These are phyloP conservation scores for Golubevia pallescens DNA, from an alignment of 1,284 basidiomycete genomes.

Conservation along the genomic window DNA sequence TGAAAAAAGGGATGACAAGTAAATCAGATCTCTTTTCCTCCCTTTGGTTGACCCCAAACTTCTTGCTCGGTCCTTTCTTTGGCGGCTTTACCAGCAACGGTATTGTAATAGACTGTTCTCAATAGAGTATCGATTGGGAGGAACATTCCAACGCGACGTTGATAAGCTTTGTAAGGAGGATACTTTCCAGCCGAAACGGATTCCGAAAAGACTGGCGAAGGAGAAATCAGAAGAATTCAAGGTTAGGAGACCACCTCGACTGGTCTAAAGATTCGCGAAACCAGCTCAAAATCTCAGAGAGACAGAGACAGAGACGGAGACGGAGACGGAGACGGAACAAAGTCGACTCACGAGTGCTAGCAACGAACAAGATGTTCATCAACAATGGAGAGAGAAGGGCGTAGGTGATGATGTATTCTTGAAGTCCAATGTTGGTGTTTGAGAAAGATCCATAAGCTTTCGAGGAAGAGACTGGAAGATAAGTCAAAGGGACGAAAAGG, in stretches of 20 bases:
- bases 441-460: too few relatives aligned
- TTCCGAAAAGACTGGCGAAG: slow-evolving; percentile 39
- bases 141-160: slow-evolving; percentile 51
- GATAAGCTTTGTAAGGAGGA: slow-evolving; percentile 41
- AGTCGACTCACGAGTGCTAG: slow-evolving; percentile 19
- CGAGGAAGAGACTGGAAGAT: slow-evolving; percentile 17
- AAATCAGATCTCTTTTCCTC: slow-evolving; percentile 13
- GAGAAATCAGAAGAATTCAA: too few relatives aligned
- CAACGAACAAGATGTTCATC: slow-evolving; percentile 45
- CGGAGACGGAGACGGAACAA: background rate
- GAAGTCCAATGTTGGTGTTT: slow-evolving; percentile 11
- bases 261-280: too few relatives aligned
- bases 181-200: slow-evolving; percentile 43
- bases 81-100: slow-evolving; percentile 23
- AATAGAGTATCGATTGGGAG: slow-evolving; percentile 38
- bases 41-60: slow-evolving; percentile 38
- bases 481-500: slow-evolving; percentile 45
- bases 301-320: background rate
- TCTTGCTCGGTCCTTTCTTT: slow-evolving; percentile 31
- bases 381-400: slow-evolving; percentile 37
- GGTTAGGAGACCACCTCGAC: too few relatives aligned
- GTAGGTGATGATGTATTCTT: slow-evolving; percentile 34
- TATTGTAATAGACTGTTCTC: slow-evolving; percentile 32
- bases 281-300: too few relatives aligned
- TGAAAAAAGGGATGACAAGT: background rate